These are phyloP conservation scores for Sclerotinia sclerotiorum DNA, from an alignment of 2,329 filamentous ascomycete species.

Conservation along the genomic window DNA sequence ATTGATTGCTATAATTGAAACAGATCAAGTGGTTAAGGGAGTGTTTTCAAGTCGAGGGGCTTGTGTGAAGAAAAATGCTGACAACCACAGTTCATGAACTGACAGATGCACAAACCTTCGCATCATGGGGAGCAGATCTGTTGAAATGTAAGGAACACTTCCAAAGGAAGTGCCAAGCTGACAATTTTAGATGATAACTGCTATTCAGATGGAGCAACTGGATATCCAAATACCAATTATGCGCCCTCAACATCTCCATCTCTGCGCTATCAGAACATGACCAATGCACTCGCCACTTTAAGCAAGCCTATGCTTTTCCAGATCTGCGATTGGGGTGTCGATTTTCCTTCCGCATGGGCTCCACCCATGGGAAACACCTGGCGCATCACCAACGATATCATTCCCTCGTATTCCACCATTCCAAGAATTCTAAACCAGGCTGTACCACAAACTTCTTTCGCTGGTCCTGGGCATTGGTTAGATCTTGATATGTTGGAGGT, in stretches of 20 bases:
- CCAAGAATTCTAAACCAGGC: conserved; percentile 46
- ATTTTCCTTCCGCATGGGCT: conserved; percentile 45
- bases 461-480: conserved; percentile 44
- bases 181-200: conserved; percentile 41
- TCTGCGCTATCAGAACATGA: conserved; percentile 42
- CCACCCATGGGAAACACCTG: conserved; percentile 43
- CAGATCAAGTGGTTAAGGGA: neutral
- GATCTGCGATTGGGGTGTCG: conserved; percentile 47
- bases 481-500: conserved; percentile 48
- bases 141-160: conserved; percentile 44
- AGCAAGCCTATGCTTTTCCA: conserved; percentile 42
- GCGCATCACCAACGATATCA: conserved; percentile 47
- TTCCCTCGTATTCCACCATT: conserved; percentile 43
- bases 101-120: conserved; percentile 34
- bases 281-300: conserved; percentile 36
- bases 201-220: conserved; percentile 41
- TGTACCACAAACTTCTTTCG: conserved; percentile 42
- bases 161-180: conserved; percentile 23
- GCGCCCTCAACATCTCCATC: conserved; percentile 40
- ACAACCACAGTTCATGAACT: conserved; percentile 32
- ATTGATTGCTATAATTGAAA: neutral
- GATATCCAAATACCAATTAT: conserved; percentile 42
- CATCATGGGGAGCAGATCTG: conserved; percentile 41
- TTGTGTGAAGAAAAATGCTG: neutral
- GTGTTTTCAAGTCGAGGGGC: neutral